These are phyloP conservation scores for Daldinia grandis DNA, from an alignment of 495 filamentous ascomycete genomes.

Conservation along the genomic window DNA sequence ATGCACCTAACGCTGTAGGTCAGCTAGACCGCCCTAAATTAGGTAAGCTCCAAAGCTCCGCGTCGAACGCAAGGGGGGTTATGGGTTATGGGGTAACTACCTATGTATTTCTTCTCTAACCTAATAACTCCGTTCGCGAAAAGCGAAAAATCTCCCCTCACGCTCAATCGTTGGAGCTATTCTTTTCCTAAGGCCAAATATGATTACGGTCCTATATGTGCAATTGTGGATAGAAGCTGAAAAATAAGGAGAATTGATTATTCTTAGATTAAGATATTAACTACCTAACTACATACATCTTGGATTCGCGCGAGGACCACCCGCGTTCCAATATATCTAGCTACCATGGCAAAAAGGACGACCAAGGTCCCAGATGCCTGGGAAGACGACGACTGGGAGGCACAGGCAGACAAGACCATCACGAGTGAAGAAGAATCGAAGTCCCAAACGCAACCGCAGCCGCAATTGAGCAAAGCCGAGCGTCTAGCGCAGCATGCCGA, in stretches of 20 bases:
- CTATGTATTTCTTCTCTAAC: background rate
- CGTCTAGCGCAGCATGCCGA: conserved; percentile 81
- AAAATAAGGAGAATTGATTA: background rate
- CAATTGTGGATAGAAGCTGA: background rate
- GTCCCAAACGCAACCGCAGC: conserved; percentile 44
- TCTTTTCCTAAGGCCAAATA: conserved; percentile 6
- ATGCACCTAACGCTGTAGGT: background rate
- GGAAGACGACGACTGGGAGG: conserved; percentile 88
- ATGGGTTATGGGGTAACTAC: conserved; percentile 2
- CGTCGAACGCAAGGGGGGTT: background rate
- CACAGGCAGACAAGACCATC: conserved; percentile 66
- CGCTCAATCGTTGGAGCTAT: background rate
- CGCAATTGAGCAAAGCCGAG: conserved; percentile 71
- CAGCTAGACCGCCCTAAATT: conserved; percentile 7
- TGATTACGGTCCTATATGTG: background rate
- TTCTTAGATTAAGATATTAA: background rate
- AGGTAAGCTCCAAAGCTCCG: conserved; percentile 10
- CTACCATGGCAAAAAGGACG: conserved; percentile 62
- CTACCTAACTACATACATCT: background rate
- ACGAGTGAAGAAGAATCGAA: conserved; percentile 48
- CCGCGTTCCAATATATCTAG: background rate
- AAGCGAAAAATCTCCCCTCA: conserved; percentile 37
- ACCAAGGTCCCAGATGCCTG: conserved; percentile 76
- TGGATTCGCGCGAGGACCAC: background rate
- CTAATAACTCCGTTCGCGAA: conserved; percentile 25